Base-by-base conservation (phyloP, 2,329 filamentous ascomycete genomes). In the Claviceps spartinae region DNA sequence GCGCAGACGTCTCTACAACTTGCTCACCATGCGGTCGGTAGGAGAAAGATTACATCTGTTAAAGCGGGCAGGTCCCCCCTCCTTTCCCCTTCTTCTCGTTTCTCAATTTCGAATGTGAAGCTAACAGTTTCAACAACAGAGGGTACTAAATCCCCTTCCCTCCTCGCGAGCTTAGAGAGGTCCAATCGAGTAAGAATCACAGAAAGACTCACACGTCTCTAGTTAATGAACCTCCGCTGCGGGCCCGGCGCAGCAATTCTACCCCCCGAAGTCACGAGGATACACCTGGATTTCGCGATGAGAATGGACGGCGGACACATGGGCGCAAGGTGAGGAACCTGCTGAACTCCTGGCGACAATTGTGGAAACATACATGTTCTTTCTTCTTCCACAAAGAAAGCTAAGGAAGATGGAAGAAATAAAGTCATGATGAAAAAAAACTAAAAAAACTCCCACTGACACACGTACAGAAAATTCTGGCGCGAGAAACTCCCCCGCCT, bases 181-280 rank as follows among this genome's bases (percentile, higher is more conserved):
- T 5, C 30, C 8, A 22, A 42, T 42, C n/a, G 18, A 22, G 13
- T 1, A 9, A 22, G 16, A 46, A 52, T 20, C 49, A 20, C 51
- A 58, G 54, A 20, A 56, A 52, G 52, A 54, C 51, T 52, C 56
- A 54, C 61, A 62, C 11, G 9, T 11, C 50, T 65, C 57, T 65
- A 93, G 85, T 73, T 94, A 49, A 76, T 93, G 57, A 73, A 76
- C 62, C 74, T 97, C 68, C 82, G 85, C 65, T 75, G 85, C 65
- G 93, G 91, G 54, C 83, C 86, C 34, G 93, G 91, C 52, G 89
- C 93, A 44, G 84, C 87, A 20, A 73, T 88, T 58, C 75, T 98
- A 24, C 88, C 91, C 0, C 75, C 81, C 34, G 80, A 88, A 62
- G 79, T 94, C 51, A 82, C 83, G 46, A 77, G 80, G 64, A 83